Evolutionary conservation across 441 rosid species (phyloP).

Genomic region (Eutrema salsugineum): DNA sequence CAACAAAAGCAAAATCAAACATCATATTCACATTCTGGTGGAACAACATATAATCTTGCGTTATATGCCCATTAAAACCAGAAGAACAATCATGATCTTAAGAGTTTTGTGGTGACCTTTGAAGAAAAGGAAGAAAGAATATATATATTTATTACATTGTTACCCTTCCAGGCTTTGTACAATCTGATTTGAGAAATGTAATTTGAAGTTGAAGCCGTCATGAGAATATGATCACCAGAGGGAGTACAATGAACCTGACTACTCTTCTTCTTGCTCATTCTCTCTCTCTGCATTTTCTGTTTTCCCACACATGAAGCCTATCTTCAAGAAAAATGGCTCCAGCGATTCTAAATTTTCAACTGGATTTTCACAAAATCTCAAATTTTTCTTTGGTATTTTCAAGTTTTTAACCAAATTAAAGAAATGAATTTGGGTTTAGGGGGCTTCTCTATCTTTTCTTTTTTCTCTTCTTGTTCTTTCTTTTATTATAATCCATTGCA

Average conservation of each 20-base stretch:
- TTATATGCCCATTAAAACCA: neutral
- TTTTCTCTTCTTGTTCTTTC: neutral
- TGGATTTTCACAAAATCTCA: neutral
- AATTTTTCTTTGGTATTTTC: neutral
- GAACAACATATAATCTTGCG: neutral
- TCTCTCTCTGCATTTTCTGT: constrained; percentile 31
- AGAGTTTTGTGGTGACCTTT: no score
- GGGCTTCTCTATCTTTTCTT: neutral
- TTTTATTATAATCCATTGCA: neutral
- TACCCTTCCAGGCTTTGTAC: constrained; percentile 86
- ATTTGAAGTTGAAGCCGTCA: constrained; percentile 32
- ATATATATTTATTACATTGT: constrained; percentile 53
- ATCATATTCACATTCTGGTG: neutral
- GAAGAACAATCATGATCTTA: neutral
- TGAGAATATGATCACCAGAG: constrained; percentile 28
- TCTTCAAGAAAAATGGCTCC: neutral
- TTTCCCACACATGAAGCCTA: constrained; percentile 22
- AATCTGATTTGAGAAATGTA: constrained; percentile 37
- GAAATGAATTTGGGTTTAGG: constrained; percentile 9
- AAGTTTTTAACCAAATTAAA: neutral
- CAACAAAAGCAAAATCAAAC: neutral
- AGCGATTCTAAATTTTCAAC: neutral
- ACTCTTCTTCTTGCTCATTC: constrained; percentile 31
- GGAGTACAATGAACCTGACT: constrained; percentile 32
- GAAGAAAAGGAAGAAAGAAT: neutral